Evolutionary conservation across 805 yeast species (phyloP).

Genomic region (Saccharomyces paradoxus): DNA sequence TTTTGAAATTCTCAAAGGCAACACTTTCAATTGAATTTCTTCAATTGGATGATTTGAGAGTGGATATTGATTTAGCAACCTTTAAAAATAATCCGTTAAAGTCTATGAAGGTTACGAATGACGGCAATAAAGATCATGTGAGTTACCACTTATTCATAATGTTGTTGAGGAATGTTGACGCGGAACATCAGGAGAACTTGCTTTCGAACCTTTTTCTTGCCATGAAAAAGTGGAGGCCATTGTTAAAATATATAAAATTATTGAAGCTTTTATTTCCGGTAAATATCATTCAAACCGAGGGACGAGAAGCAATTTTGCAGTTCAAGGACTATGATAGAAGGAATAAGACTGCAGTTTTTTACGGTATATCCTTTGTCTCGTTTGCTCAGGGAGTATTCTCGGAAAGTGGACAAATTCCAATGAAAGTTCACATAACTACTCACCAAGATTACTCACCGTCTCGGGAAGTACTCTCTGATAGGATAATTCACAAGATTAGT

Average conservation of each 20-base stretch:
- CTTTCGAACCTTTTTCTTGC: slow-evolving; percentile 1
- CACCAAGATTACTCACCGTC: neutral
- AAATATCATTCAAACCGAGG: neutral
- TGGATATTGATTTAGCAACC: neutral
- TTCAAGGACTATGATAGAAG: slow-evolving; percentile 12
- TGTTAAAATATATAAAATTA: slow-evolving; percentile 10
- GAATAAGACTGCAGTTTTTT: slow-evolving; percentile 7
- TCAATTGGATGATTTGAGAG: slow-evolving; percentile 1
- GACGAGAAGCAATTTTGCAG: slow-evolving; percentile 3
- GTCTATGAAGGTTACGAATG: neutral
- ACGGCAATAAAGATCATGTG: neutral
- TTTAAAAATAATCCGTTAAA: neutral
- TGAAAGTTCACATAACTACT: neutral
- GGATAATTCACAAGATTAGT: neutral
- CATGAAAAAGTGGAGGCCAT: slow-evolving; percentile 4
- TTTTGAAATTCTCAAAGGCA: slow-evolving; percentile 7
- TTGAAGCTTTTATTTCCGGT: slow-evolving; percentile 14
- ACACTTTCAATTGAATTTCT: slow-evolving; percentile 4
- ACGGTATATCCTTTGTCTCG: slow-evolving; percentile 6
- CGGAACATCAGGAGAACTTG: neutral
- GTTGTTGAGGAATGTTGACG: neutral
- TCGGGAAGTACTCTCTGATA: neutral
- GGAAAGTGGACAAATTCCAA: neutral
- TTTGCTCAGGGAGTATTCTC: neutral
- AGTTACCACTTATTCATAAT: slow-evolving; percentile 1